A percentile compares a stretch with the other conserved stretches of the same genome.
These are phyloP conservation scores for Pichia sp. DNA, from an alignment of 1,139 yeast species.

Conservation along the genomic window DNA sequence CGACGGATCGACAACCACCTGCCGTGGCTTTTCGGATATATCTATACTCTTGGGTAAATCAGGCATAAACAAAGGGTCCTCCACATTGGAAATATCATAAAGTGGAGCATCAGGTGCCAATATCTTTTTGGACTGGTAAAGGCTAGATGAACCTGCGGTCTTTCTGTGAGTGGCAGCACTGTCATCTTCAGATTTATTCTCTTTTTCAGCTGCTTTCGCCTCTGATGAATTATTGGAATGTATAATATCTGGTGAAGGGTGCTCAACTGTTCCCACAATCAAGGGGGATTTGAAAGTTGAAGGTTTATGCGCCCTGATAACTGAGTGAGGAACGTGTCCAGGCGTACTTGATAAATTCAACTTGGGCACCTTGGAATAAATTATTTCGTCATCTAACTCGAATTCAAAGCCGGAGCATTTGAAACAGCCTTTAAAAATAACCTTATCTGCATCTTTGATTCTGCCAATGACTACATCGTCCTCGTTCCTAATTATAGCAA, in stretches of 20 bases:
- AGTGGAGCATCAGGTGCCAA: conserved; percentile 8
- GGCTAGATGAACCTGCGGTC: background rate
- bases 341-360: conserved; percentile 1
- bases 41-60: conserved; percentile 23
- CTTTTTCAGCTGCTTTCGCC: background rate
- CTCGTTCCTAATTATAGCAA: conserved; percentile 23
- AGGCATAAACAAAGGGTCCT: conserved; percentile 42
- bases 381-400: conserved; percentile 41
- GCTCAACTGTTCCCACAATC: background rate
- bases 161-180: background rate
- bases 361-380: conserved; percentile 10
- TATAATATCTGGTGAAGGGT: background rate
- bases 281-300: conserved; percentile 11
- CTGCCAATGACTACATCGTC: conserved; percentile 21
- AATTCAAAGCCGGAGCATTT: conserved; percentile 49
- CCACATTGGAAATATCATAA: conserved; percentile 26
- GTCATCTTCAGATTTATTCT: background rate
- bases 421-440: conserved; percentile 41
- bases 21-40: conserved; percentile 7
- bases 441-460: conserved; percentile 22
- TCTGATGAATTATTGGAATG: background rate
- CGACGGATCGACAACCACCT: conserved; percentile 66
- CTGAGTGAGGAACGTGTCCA: background rate
- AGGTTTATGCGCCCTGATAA: background rate
- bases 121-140: background rate